Evolutionary conservation across 148 eudicot species (phyloP).

Genomic region (Spergularia bocconei): DNA sequence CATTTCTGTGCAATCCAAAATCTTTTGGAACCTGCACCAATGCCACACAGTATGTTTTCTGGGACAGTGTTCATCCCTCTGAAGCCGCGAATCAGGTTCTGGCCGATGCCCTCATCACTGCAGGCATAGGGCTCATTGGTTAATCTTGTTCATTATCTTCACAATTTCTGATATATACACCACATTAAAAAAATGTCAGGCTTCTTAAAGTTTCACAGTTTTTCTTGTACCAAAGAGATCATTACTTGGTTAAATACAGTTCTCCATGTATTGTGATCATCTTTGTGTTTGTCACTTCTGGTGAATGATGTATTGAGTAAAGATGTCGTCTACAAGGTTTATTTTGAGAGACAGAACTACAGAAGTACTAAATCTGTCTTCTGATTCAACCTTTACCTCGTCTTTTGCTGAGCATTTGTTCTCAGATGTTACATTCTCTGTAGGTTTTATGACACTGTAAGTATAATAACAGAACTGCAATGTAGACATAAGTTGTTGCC

Average conservation of each 20-base stretch:
- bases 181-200: neutral
- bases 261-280: neutral
- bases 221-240: slow-evolving; percentile 12
- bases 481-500: too few relatives aligned
- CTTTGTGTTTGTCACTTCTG: neutral
- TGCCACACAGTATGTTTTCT: slow-evolving; percentile 80
- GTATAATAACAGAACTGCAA: too few relatives aligned
- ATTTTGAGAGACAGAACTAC: too few relatives aligned
- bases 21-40: slow-evolving; percentile 80
- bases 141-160: slow-evolving; percentile 7
- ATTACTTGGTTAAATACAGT: slow-evolving; percentile 9
- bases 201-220: neutral
- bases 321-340: neutral
- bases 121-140: slow-evolving; percentile 63
- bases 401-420: too few relatives aligned
- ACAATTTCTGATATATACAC: neutral
- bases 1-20: slow-evolving; percentile 69
- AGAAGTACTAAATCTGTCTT: too few relatives aligned
- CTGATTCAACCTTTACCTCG: too few relatives aligned
- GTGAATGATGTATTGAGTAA: neutral
- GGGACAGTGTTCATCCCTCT: slow-evolving; percentile 98
- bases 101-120: slow-evolving; percentile 53
- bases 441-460: too few relatives aligned
- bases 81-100: slow-evolving; percentile 84
- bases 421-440: too few relatives aligned